Conservation (phyloP, 305 asterid genomes). For the Fraxinus velutina region DNA sequence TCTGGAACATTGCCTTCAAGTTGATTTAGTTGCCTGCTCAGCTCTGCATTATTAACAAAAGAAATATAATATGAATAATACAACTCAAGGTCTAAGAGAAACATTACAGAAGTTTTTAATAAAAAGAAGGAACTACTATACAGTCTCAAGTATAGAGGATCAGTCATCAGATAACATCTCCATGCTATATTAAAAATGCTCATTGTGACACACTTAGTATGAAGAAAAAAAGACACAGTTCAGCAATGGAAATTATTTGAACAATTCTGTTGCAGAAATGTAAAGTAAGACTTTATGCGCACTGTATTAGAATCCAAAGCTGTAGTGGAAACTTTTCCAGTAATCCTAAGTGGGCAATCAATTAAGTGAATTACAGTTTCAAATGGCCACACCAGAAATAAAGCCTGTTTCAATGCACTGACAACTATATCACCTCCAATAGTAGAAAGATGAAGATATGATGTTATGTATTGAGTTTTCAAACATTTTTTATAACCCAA, state of each 20-base stretch:
- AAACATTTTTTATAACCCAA: not conserved
- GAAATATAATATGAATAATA: not conserved
- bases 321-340: not conserved
- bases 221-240: not conserved
- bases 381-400: not conserved
- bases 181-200: not conserved
- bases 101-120: not conserved
- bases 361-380: not conserved
- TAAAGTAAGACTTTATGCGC: not conserved
- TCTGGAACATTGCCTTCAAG: slow-evolving; percentile 51
- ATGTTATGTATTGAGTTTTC: not conserved
- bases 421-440: not conserved
- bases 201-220: not conserved
- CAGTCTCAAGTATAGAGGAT: not conserved
- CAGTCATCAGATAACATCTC: not conserved
- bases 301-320: not conserved
- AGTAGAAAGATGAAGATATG: not conserved
- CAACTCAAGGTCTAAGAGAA: not conserved
- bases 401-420: not conserved
- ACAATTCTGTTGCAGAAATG: not conserved
- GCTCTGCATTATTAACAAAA: slow-evolving; percentile 42
- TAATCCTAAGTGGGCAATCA: not conserved
- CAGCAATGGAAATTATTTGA: not conserved
- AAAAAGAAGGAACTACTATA: not conserved
- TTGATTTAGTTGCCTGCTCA: slow-evolving; percentile 69